A percentile compares a stretch with the other conserved stretches of the same genome.
These are phyloP conservation scores for Exophiala sideris DNA, from an alignment of 2,329 filamentous ascomycete genomes.

Conservation along the genomic window DNA sequence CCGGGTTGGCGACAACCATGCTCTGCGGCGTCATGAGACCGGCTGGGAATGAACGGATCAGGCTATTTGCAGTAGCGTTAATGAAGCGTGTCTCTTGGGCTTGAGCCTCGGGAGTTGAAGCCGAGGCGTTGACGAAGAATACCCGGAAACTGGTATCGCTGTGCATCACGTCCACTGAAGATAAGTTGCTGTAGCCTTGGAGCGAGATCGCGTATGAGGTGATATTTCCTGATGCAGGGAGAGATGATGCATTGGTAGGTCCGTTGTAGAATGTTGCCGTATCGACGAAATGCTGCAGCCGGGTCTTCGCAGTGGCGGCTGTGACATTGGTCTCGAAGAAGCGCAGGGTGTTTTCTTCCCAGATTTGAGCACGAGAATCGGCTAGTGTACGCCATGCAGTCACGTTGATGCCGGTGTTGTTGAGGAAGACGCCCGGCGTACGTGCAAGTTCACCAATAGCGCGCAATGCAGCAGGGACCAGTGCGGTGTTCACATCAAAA, in stretches of 20 bases:
- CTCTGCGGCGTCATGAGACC: conserved; percentile 57
- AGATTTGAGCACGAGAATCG: conserved; percentile 53
- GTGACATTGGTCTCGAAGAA: conserved; percentile 56
- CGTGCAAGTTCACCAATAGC: conserved; percentile 54
- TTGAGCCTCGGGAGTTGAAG: conserved; percentile 40
- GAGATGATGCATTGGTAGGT: conserved; percentile 43
- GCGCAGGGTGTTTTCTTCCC: conserved; percentile 58
- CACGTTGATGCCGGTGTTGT: conserved; percentile 30
- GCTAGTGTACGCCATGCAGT: conserved; percentile 35
- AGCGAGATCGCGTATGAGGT: conserved; percentile 57
- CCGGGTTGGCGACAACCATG: conserved; percentile 60
- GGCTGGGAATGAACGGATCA: conserved; percentile 57
- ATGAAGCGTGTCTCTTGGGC: conserved; percentile 56
- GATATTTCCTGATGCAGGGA: conserved; percentile 39
- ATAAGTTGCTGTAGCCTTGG: conserved; percentile 49
- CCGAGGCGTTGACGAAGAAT: conserved; percentile 59
- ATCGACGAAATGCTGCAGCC: conserved; percentile 50
- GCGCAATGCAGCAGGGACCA: conserved; percentile 59
- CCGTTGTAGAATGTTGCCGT: conserved; percentile 43
- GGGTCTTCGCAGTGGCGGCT: conserved; percentile 41
- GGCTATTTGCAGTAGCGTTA: conserved; percentile 56
- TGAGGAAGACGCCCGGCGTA: conserved; percentile 49
- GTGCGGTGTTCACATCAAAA: conserved; percentile 62
- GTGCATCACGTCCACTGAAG: conserved; percentile 58
- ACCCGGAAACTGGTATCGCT: conserved; percentile 63